Conservation (phyloP, 2,329 filamentous ascomycete species). For the Lachnellula arida region DNA sequence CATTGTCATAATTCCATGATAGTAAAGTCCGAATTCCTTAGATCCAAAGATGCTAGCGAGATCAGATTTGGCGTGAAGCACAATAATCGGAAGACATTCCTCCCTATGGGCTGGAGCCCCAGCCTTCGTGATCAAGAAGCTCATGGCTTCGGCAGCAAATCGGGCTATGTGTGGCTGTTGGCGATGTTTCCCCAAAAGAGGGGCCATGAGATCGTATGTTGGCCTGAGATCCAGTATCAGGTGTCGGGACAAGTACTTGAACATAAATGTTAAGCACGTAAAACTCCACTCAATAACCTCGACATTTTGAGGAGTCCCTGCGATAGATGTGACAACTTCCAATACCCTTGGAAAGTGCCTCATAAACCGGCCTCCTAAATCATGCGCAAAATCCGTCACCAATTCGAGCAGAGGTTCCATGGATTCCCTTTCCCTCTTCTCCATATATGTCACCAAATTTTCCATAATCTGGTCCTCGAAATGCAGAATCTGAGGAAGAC, state of each 20-base stretch:
- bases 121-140: conserved; percentile 87
- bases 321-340: conserved; percentile 70
- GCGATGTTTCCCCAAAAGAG: conserved; percentile 75
- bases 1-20: conserved; percentile 86
- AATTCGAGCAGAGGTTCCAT: conserved; percentile 84
- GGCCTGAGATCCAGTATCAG: conserved; percentile 81
- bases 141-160: conserved; percentile 92
- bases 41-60: conserved; percentile 50
- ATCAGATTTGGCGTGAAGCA: conserved; percentile 68
- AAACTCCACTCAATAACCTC: conserved; percentile 99
- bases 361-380: conserved; percentile 82
- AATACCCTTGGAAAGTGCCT: conserved; percentile 78
- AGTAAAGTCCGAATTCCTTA: conserved; percentile 64
- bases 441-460: conserved; percentile 69
- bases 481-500: conserved; percentile 85
- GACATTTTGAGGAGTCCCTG: conserved; percentile 69
- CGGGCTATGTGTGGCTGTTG: conserved; percentile 84
- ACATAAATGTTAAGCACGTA: conserved; percentile 86
- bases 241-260: conserved; percentile 91
- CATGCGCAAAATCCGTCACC: conserved; percentile 91
- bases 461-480: conserved; percentile 83
- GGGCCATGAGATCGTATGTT: conserved; percentile 76
- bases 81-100: conserved; percentile 63
- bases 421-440: conserved; percentile 69
- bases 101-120: conserved; percentile 73